Evolutionary conservation across 2,329 filamentous ascomycete genomes (phyloP), one percentile per base, ranked within the genome.

Genomic region (Ophiosphaerella narmari): DNA sequence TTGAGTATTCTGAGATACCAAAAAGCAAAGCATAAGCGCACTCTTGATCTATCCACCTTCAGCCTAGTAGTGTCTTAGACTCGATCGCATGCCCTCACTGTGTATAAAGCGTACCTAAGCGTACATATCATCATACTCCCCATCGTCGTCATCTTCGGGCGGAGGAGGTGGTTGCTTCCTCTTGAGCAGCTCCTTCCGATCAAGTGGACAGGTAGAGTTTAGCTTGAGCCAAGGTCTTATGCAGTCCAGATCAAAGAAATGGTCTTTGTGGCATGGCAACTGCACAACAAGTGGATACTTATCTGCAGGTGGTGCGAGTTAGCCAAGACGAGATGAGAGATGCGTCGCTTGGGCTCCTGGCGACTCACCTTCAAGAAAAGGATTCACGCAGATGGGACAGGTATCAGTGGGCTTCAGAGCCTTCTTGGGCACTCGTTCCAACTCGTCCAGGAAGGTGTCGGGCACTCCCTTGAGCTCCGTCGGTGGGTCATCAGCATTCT

Each of bases 171-270:
- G 63, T 44, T 69, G 77, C 71, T 72, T 81, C 56, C 70, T 78
- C 73, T 85, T 84, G 14, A 82, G 73, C 50, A 87, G 75, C 65
- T 82, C 80, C 63, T 80, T 77, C 43, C 85, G 77, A 65, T 86
- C 84, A 40, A 87, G 74, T 14, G 84, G 84, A 71, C 84, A 87
- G 16, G 84, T 86, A 7, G 82, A 81, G 55, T 85, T 82, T 47
- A 87, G 74, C 57, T 85, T 80, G 55, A 87, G 70, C 85, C 85
- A 87, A 0, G 85, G 84, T 50, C 79, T 73, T 53, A 87, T 83
- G 68, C 85, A 87, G 60, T 87, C 84, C 23, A 87, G 68, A 70
- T 87, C 85, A 68, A 86, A 87, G 16, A 83, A 62, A 66, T 87
- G 85, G 33, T 80, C 80, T 13, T 80, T 75, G 65, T 86, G 82